These are phyloP conservation scores for Colletotrichum spaethianum DNA, from an alignment of 2,329 filamentous ascomycete genomes.

Conservation along the genomic window DNA sequence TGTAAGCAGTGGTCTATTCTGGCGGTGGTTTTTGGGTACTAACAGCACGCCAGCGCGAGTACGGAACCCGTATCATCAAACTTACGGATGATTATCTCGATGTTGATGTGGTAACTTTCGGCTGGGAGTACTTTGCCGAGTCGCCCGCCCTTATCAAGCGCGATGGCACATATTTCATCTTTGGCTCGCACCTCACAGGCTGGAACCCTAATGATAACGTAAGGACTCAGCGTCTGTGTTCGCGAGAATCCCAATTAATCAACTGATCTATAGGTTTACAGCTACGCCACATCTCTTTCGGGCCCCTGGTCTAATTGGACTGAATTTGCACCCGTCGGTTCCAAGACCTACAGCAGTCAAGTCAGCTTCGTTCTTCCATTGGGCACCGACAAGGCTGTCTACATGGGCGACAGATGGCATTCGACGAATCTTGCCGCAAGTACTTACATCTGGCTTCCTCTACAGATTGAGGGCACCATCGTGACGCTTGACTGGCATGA, in stretches of 20 bases:
- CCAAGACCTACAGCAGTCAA: slow-evolving; percentile 72
- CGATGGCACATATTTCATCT: slow-evolving; percentile 74
- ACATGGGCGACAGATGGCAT: slow-evolving; percentile 78
- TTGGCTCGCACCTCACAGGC: slow-evolving; percentile 70
- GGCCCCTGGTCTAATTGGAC: slow-evolving; percentile 75
- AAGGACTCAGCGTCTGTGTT: slow-evolving; percentile 3
- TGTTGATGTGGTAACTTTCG: slow-evolving; percentile 63
- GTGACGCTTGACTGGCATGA: slow-evolving; percentile 67
- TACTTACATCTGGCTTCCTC: slow-evolving; percentile 76
- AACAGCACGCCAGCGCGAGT: slow-evolving; percentile 26
- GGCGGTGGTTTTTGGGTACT: background rate
- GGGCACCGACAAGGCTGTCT: slow-evolving; percentile 61
- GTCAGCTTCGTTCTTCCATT: slow-evolving; percentile 70
- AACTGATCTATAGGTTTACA: slow-evolving; percentile 57
- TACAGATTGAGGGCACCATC: slow-evolving; percentile 66
- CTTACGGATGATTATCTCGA: slow-evolving; percentile 71
- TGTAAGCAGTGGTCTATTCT: slow-evolving; percentile 53
- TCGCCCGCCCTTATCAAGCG: slow-evolving; percentile 75
- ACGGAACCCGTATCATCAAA: slow-evolving; percentile 62
- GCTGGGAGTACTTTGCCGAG: slow-evolving; percentile 70
- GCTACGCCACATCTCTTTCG: slow-evolving; percentile 68
- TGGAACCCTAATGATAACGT: slow-evolving; percentile 77
- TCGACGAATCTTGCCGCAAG: slow-evolving; percentile 70
- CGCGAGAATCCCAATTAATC: background rate
- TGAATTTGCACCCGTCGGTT: slow-evolving; percentile 69